Percentiles rank a stretch among this genome's conserved stretches.
Conservation (phyloP, 2,329 filamentous ascomycete genomes). For the Fonsecaea erecta region DNA sequence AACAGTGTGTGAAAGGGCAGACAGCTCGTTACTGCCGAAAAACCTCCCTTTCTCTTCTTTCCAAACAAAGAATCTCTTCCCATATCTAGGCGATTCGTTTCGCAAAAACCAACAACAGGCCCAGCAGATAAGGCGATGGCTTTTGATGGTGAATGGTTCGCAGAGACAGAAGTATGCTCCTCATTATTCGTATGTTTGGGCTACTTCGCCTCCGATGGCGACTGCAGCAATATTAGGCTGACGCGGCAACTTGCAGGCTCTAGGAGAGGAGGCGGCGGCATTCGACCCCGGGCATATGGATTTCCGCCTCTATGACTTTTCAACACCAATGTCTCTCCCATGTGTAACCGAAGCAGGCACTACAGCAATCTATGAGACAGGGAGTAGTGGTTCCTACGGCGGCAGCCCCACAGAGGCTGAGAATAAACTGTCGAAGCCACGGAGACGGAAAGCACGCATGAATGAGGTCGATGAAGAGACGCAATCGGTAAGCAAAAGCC, state of each 20-base stretch:
- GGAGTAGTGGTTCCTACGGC: neutral
- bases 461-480: slow-evolving; percentile 15
- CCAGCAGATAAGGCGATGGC: neutral
- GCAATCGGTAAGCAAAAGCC: slow-evolving; percentile 5
- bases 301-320: neutral
- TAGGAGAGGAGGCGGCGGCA: neutral
- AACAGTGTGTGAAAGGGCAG: neutral
- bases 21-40: neutral
- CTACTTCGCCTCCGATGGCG: neutral
- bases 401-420: neutral
- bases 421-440: neutral
- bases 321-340: neutral
- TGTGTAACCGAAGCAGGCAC: neutral
- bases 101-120: neutral
- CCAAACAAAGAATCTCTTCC: neutral
- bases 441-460: slow-evolving; percentile 19
- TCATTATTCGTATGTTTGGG: neutral
- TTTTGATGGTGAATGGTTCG: neutral
- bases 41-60: neutral
- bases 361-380: neutral
- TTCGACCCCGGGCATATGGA: neutral
- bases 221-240: neutral
- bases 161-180: neutral
- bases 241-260: neutral
- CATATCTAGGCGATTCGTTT: neutral